Evolutionary conservation across 306 rosid genomes (phyloP), one percentile per base, ranked within the genome.

Genomic region (Quercus robur): DNA sequence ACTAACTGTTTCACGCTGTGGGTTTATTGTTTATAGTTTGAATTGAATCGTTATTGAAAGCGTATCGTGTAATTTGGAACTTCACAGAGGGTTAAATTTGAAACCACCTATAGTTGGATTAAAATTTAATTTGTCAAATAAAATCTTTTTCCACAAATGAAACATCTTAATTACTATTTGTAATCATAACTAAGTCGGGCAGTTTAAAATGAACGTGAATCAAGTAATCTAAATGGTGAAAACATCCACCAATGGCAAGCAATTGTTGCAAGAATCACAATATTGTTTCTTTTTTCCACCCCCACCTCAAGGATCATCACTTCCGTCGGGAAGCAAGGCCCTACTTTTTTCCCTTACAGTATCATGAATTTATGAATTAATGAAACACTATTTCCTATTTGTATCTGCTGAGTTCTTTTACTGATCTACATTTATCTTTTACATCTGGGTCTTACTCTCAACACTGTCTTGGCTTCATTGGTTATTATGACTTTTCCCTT

Each of bases 401-500:
- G 81, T 77, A 81, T 78, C 84, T 75, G 78, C 79, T 38, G 76
- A 75, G 80, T 76, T 64, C 61, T 54, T 78, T 77, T 70, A 56
- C 31, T 79, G 78, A 86, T 77, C 75, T 81, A 84, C 72, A 77
- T 70, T 76, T 76, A 64, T 63, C 87, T 74, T 71, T 73, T 61
- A 79, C 79, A 76, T 61, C 70, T 59, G 67, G 78, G 74, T 61
- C 81, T 79, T 54, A 12, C 77, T 68, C 62, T 41, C 73, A 74
- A 33, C 67, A 56, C 26, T 28, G 57, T 30, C 81, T 69, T 80
- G 62, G 55, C 81, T 69, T 80, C 86, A 86, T 76, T 84, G 84
- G 74, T 77, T 85, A 75, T 85, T 85, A 75, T 85, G 97, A 85
- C 85, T 82, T 88, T 85, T 96, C 67, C 90, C 95, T 88, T 90